phyloP scores from a whole-genome alignment of 2,329 filamentous ascomycete species.

The Epichloe gansuensis region DNA sequence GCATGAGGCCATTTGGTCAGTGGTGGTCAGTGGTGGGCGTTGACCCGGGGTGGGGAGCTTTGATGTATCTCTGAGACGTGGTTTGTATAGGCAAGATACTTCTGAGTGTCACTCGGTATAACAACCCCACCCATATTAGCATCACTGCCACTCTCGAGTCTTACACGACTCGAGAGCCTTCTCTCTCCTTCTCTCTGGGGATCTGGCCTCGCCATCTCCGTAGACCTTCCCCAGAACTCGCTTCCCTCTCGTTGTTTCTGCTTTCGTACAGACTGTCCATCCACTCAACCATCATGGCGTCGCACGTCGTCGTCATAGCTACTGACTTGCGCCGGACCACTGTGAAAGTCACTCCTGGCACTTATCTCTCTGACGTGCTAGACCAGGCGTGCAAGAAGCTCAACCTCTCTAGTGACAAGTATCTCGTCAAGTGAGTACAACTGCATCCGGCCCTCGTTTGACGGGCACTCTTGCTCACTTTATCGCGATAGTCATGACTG shows the following conservation, averaged over 20 bases:
- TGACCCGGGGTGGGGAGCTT: not conserved
- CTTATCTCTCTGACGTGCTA: slow-evolving; percentile 71
- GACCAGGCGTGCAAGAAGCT: slow-evolving; percentile 81
- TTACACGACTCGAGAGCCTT: not conserved
- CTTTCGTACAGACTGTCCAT: not conserved
- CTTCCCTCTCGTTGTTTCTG: not conserved
- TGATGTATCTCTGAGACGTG: not conserved
- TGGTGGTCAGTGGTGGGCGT: too few relatives aligned
- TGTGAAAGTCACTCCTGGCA: slow-evolving; percentile 72
- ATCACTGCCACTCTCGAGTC: not conserved
- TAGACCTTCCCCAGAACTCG: not conserved
- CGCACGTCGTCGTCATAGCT: slow-evolving; percentile 80
- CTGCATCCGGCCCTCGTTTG: not conserved
- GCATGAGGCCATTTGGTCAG: not conserved
- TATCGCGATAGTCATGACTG: too few relatives aligned
- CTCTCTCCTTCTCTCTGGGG: not conserved
- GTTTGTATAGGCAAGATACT: not conserved
- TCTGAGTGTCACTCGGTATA: not conserved
- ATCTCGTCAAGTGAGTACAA: slow-evolving; percentile 59
- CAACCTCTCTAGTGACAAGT: slow-evolving; percentile 57
- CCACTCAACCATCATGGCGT: slow-evolving; percentile 49
- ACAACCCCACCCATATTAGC: not conserved
- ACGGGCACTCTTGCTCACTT: too few relatives aligned
- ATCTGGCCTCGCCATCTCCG: not conserved
- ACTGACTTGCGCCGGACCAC: slow-evolving; percentile 63